Base-by-base conservation (phyloP, 495 filamentous ascomycete species). In the Stereocaulon alpinum region DNA sequence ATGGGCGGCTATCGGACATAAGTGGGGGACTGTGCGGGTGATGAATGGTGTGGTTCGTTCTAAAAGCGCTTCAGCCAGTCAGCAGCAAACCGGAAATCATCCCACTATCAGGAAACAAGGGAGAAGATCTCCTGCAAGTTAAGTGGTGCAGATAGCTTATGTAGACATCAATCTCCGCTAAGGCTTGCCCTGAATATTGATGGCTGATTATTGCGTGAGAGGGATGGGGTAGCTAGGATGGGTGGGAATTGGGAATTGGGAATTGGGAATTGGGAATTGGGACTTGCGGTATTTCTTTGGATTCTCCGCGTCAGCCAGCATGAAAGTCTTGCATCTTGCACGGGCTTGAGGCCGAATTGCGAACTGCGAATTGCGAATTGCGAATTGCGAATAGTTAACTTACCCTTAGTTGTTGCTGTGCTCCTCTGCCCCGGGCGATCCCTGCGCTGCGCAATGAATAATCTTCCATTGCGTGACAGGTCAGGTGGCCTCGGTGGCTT, bases 1-100 rank as follows among this genome's bases (percentile, higher is more conserved):
- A 52, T 42, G 52, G 52, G 52, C 52, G 52, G 52, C 52, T 55
- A 55, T 55, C 52, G 52, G 52, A 55, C 40, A 41, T 55, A 34
- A 20, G 18, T 14, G 34, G 52, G 40, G 22, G 1, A 4, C 6
- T 55, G 52, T 55, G 52, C 52, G 52, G 52, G 52, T 55, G 52
- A 55, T 42, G 52, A 24, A 37, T 18, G 52, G 40, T 55, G 37
- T 55, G 52, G 37, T 55, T 40, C 34, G 37, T 55, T 40, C 52
- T 43, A 27, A 43, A 55, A 55, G 52, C 52, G 40, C 52, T 43
- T 55, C 52, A 37, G 32, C 52, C 10, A 55, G 52, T 55, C 52
- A 55, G 32, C 49, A 43, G 52, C 14, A 42, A 24, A 2, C 40
- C 11, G 24, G 41, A 7, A 15, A 40, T 55, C 24, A 55, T 27